These are phyloP conservation scores for Simplicillium aogashimaense DNA, from an alignment of 2,329 filamentous ascomycete genomes.

Conservation along the genomic window DNA sequence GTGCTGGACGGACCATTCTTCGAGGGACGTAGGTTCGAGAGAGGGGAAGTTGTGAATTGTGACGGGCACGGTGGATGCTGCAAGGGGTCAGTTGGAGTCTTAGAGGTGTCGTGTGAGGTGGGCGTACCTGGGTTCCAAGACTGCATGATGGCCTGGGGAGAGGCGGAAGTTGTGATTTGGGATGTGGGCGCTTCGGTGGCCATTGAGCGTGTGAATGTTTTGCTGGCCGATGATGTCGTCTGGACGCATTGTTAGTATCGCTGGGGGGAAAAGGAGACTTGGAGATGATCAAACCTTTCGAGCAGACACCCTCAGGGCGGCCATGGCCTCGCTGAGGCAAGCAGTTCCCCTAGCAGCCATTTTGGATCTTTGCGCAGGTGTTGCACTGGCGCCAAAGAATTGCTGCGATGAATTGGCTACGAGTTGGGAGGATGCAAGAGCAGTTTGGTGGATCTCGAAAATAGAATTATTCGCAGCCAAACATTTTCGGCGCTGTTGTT, in stretches of 20 bases:
- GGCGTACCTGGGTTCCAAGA: conserved; percentile 35
- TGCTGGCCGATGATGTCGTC: conserved; percentile 22
- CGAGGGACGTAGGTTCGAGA: conserved; percentile 72
- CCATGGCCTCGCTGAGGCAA: conserved; percentile 43
- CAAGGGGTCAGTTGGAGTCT: conserved; percentile 1
- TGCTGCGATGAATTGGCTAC: conserved; percentile 6
- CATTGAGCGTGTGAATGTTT: conserved; percentile 42
- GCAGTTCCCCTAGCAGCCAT: conserved; percentile 40
- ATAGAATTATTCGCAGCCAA: conserved; percentile 6
- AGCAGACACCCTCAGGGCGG: conserved; percentile 34
- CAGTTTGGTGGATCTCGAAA: background rate
- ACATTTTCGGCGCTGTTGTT: too few relatives aligned
- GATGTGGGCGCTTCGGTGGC: conserved; percentile 40
- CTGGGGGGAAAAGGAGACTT: conserved; percentile 13
- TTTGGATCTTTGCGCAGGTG: background rate
- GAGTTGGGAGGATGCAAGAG: too few relatives aligned
- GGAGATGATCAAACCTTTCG: conserved; percentile 16
- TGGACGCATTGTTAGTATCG: conserved; percentile 18
- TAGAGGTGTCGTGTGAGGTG: background rate
- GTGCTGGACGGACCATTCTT: conserved; percentile 71
- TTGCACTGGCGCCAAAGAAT: conserved; percentile 3
- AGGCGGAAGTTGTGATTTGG: conserved; percentile 23
- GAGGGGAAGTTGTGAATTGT: conserved; percentile 87
- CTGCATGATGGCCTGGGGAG: conserved; percentile 23
- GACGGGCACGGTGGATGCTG: conserved; percentile 59